phyloP scores from a whole-genome alignment of 768 basidiomycete species.

The Collybia sp. region DNA sequence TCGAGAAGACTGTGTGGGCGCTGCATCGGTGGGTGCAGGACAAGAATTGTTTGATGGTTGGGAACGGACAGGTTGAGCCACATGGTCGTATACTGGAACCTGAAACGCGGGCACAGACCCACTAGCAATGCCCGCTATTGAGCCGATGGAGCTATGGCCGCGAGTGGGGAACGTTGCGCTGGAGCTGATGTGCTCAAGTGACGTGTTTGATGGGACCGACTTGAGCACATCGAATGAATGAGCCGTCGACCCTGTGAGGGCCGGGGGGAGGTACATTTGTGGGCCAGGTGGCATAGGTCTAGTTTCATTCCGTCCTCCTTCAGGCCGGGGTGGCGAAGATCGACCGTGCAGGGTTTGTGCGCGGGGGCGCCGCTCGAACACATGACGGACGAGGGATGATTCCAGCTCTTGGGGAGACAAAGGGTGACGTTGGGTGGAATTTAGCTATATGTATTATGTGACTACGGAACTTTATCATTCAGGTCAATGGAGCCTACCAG shows the following conservation, averaged over 20 bases:
- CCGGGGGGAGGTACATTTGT: constrained; percentile 7
- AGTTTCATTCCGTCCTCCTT: neutral
- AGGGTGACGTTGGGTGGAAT: no score
- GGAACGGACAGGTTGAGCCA: neutral
- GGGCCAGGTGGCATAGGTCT: neutral
- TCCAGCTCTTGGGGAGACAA: no score
- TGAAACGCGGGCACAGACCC: constrained; percentile 32
- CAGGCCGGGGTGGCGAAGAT: neutral
- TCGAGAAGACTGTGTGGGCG: neutral
- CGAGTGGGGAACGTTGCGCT: constrained; percentile 33
- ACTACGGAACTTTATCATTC: no score
- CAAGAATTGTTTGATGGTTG: constrained; percentile 9
- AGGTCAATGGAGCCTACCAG: no score
- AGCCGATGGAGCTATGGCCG: constrained; percentile 9
- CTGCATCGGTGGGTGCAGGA: constrained; percentile 5
- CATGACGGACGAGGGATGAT: no score
- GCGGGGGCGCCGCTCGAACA: no score
- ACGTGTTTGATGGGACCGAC: constrained; percentile 34
- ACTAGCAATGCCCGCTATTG: constrained; percentile 20
- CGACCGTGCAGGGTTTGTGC: no score
- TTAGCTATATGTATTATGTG: no score
- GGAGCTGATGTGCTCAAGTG: constrained; percentile 39
- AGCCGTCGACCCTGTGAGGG: constrained; percentile 6
- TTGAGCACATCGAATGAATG: constrained; percentile 42
- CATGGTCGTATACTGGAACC: constrained; percentile 20